Base-by-base conservation (phyloP, 2,329 filamentous ascomycete species). In the Monilinia fructicola region DNA sequence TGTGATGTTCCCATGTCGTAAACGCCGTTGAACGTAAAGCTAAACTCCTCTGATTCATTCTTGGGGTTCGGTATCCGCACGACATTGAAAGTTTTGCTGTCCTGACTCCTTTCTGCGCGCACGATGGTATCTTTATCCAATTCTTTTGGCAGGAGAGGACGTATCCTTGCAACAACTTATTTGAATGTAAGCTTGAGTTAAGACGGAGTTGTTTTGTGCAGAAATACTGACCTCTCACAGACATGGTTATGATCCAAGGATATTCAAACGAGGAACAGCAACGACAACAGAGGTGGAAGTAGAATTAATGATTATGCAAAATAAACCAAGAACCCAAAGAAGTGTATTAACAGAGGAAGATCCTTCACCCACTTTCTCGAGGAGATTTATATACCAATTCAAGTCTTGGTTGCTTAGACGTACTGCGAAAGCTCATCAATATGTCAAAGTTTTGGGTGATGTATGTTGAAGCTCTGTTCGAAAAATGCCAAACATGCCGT, bases 31-130 rank as follows among this genome's bases (percentile, higher is more conserved):
- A 98, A 98, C 63, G 93, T 87, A 77, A 98, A 99, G 64, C 90
- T 93, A 79, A 93, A 98, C 75, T 93, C 90, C 79, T 98, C 94
- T 28, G 85, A 82, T 71, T 92, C 91, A 75, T 97, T 97, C 81
- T 95, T 97, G 0, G 94, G 93, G 76, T 93, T 97, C 4, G 94
- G 94, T 74, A 98, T 96, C 77, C 90, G 90, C 75, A 98, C 87
- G 40, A 96, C 80, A 35, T 84, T 88, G 69, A 85, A 86, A 26
- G 87, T 83, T 71, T 83, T 84, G 71, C 84, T 85, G 56, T 85
- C 80, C 62, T 88, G 85, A 67, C 82, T 84, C 69, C 84, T 86
- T 58, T 88, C 88, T 11, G 87, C 85, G 59, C 81, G 82, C 71
- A 98, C 89, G 73, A 98, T 97, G 68, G 91, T 85, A 80, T 98